A percentile compares a stretch with the other conserved stretches of the same genome.
Evolutionary conservation across 305 asterid species (phyloP).

Genomic region (Fraxinus albicans): DNA sequence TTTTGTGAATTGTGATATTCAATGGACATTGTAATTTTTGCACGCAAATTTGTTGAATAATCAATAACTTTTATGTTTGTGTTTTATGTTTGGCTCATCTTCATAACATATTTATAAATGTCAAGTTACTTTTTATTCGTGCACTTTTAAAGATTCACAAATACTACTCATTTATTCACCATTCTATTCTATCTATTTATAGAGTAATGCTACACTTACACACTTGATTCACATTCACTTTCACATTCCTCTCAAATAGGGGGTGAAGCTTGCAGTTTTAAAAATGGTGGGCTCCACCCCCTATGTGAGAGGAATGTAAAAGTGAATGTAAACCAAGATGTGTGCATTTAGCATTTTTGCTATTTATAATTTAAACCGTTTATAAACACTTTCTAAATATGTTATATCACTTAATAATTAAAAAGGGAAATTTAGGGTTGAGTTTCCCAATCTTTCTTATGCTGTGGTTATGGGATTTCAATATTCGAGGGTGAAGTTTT

Average conservation of each 20-base stretch:
- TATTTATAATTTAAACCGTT: too few relatives aligned
- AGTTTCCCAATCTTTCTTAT: neutral
- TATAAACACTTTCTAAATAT: too few relatives aligned
- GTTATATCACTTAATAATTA: too few relatives aligned
- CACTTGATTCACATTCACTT: too few relatives aligned
- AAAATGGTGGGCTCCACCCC: too few relatives aligned
- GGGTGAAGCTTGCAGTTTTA: too few relatives aligned
- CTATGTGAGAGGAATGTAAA: too few relatives aligned
- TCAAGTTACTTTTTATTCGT: neutral
- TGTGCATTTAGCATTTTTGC: too few relatives aligned
- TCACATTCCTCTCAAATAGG: too few relatives aligned
- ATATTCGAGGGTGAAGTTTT: neutral
- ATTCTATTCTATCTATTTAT: too few relatives aligned
- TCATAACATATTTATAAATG: neutral
- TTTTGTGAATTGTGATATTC: constrained; percentile 43
- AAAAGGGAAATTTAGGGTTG: neutral
- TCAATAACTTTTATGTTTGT: neutral
- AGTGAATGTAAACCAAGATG: too few relatives aligned
- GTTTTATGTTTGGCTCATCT: neutral
- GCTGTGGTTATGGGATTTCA: neutral
- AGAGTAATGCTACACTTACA: too few relatives aligned
- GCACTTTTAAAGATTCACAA: neutral
- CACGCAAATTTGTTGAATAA: neutral
- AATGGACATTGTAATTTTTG: constrained; percentile 22
- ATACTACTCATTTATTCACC: neutral